phyloP scores from a whole-genome alignment of 1,139 yeast species.

The Pichia sp. region DNA sequence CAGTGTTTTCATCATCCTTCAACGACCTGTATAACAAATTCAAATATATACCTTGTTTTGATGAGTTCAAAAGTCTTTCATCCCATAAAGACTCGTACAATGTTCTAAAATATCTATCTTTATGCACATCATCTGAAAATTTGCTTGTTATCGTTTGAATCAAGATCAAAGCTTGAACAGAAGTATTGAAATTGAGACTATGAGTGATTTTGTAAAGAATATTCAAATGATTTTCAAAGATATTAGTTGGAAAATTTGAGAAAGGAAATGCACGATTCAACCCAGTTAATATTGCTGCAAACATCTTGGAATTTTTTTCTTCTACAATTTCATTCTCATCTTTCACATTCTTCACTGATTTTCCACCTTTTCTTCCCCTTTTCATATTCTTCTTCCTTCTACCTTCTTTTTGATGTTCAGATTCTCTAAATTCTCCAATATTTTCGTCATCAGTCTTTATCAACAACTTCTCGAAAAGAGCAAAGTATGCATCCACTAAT shows the following conservation, averaged over 20 bases:
- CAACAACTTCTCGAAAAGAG: constrained; percentile 77
- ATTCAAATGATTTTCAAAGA: constrained; percentile 74
- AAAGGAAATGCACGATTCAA: constrained; percentile 96
- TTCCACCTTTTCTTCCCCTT: constrained; percentile 75
- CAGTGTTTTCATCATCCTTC: constrained; percentile 60
- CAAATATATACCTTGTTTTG: constrained; percentile 70
- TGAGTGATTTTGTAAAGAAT: constrained; percentile 88
- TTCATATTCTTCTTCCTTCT: constrained; percentile 52
- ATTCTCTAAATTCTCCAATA: constrained; percentile 35
- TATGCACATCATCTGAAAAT: constrained; percentile 28
- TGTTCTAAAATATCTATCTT: constrained; percentile 82
- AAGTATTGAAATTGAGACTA: constrained; percentile 89
- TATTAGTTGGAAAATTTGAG: constrained; percentile 67
- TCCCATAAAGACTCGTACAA: constrained; percentile 87
- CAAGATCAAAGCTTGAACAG: constrained; percentile 85
- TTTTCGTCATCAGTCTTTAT: constrained; percentile 60
- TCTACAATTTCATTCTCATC: constrained; percentile 69
- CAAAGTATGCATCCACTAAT: constrained; percentile 78
- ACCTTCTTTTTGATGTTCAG: constrained; percentile 37
- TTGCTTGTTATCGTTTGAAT: constrained; percentile 72
- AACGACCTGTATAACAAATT: constrained; percentile 81
- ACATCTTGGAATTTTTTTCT: constrained; percentile 79
- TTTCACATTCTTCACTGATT: constrained; percentile 64
- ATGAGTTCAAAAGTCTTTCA: constrained; percentile 73
- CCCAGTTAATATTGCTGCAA: constrained; percentile 91